Base-by-base conservation (phyloP, 2,329 filamentous ascomycete genomes). In the Pseudogymnoascus sp. region DNA sequence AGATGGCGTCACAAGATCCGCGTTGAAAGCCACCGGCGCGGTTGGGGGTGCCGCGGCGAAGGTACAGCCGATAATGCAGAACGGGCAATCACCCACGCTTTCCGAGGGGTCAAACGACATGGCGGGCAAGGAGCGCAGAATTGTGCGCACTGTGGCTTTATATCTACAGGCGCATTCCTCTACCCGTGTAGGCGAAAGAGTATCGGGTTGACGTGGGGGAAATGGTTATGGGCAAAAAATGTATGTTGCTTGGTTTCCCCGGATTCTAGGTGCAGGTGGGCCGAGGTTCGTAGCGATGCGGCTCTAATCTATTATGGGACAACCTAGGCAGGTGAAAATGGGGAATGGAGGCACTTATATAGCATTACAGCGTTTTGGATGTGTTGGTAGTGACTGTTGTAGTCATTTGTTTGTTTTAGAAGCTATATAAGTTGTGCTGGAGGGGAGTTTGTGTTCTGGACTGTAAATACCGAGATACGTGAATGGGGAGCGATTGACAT, bases 21-120 rank as follows among this genome's bases (percentile, higher is more conserved):
- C 69, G 62, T 68, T 69, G 7, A 78, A 76, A 7, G 68, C 66
- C 14, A 67, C 70, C 1, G 72, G 75, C 64, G 65, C 73, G 65
- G 78, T 71, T 59, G 70, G 65, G 4, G 73, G 70, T 8, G 75
- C 74, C 68, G 12, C 77, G 53, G 1, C 74, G 71, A 60, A 2
- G 81, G 79, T 62, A 78, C 70, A 73, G 78, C 82, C 77, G 69
- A 89, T 89, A 65, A 73, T 75, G 78, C 86, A 89, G 72, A 89
- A 89, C 7, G 86, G 84, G 67, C 86, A 89, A 7, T 60, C 59
- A 12, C 33, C 37, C 33, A 41, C n/a, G 33, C 33, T 24, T 10
- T 60, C 12, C 1, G 59, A 60, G 3, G 59, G 33, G n/a, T 60
- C 59, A 24, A 60, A 60, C 2, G 37, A 37, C 59, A 60, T 60